phyloP scores from a whole-genome alignment of 345 rosid species.

The Litchi chinensis region DNA sequence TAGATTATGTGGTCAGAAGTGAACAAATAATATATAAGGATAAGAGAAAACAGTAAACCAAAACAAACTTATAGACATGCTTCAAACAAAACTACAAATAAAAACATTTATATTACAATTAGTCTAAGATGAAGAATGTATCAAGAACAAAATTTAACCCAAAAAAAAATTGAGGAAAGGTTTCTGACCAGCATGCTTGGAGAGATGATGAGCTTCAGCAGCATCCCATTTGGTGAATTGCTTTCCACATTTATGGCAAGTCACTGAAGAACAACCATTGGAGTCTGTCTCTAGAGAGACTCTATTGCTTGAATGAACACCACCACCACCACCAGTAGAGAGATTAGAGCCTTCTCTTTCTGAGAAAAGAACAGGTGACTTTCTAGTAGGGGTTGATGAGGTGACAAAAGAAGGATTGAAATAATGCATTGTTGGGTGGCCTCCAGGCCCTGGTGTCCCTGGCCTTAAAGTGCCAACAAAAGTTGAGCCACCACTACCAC shows the following conservation, averaged over 20 bases:
- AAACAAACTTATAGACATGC: conserved; percentile 18
- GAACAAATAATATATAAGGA: conserved; percentile 8
- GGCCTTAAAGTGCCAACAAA: conserved; percentile 85
- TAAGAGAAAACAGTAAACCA: conserved; percentile 18
- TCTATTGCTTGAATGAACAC: conserved; percentile 50
- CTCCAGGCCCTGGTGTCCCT: conserved; percentile 88
- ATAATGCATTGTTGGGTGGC: conserved; percentile 67
- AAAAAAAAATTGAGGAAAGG: neutral
- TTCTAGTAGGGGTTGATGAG: conserved; percentile 56
- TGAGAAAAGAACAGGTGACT: conserved; percentile 43
- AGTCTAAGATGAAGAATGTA: neutral
- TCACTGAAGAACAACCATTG: conserved; percentile 56
- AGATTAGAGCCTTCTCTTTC: conserved; percentile 52
- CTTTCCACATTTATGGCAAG: conserved; percentile 98
- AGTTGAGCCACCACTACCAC: conserved; percentile 48
- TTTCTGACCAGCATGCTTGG: conserved; percentile 88
- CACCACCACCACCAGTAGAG: conserved; percentile 37
- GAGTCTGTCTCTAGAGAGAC: conserved; percentile 63
- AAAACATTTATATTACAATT: neutral
- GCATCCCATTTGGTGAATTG: conserved; percentile 90
- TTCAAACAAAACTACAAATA: neutral
- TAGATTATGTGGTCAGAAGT: conserved; percentile 22
- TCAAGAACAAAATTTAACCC: neutral
- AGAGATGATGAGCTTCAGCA: conserved; percentile 96
- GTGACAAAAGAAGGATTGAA: conserved; percentile 64